Percentiles rank a stretch among this genome's conserved stretches.
phyloP scores from a whole-genome alignment of 495 filamentous ascomycete species.

The Xylaria acuta region DNA sequence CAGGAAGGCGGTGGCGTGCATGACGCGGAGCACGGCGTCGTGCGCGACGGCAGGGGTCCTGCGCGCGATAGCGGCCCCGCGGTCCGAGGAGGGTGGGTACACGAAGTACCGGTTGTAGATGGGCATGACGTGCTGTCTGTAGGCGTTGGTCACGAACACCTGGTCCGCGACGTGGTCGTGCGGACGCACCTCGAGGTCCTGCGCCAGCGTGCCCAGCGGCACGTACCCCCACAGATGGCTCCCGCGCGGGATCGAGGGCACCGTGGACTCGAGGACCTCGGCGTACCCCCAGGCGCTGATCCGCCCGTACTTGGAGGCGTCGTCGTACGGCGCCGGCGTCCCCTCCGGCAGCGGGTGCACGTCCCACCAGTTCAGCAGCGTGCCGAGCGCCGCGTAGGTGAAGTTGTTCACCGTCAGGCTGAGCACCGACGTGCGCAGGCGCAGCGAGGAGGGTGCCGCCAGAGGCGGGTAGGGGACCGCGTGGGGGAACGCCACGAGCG shows the following conservation, averaged over 20 bases:
- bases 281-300: slow-evolving; percentile 65
- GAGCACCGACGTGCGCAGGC: slow-evolving; percentile 52
- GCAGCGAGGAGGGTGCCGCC: slow-evolving; percentile 42
- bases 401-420: slow-evolving; percentile 63
- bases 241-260: slow-evolving; percentile 39
- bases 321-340: slow-evolving; percentile 60
- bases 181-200: slow-evolving; percentile 38
- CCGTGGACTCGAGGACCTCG: slow-evolving; percentile 55
- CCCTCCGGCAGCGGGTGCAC: slow-evolving; percentile 43
- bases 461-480: slow-evolving; percentile 38
- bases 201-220: slow-evolving; percentile 47
- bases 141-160: slow-evolving; percentile 43
- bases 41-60: slow-evolving; percentile 41
- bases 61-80: slow-evolving; percentile 28
- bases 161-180: slow-evolving; percentile 49
- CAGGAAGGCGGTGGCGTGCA: slow-evolving; percentile 56
- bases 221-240: slow-evolving; percentile 48
- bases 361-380: slow-evolving; percentile 57
- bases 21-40: slow-evolving; percentile 48
- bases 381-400: slow-evolving; percentile 58
- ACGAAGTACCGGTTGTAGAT: slow-evolving; percentile 62
- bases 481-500: slow-evolving; percentile 38
- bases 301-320: slow-evolving; percentile 56
- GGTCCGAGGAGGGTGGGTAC: slow-evolving; percentile 26
- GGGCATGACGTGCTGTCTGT: slow-evolving; percentile 51